Percentiles rank a stretch among this genome's conserved stretches.
Evolutionary conservation across 2,329 filamentous ascomycete genomes (phyloP).

Genomic region (Ceratocystis eucalypticola): DNA sequence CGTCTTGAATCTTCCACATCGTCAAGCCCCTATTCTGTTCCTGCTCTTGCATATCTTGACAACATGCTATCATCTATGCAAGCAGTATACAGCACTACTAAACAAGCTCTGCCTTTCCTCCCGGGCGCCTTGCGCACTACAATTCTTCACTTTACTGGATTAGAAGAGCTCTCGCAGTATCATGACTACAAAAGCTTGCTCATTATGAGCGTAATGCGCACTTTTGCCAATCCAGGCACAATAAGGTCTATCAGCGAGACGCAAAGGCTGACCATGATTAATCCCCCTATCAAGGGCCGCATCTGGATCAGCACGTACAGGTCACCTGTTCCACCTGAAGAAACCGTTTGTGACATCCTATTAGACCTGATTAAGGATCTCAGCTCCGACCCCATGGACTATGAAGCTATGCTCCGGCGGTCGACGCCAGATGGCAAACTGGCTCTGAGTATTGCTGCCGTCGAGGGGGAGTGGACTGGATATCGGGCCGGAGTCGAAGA

Average conservation of each 20-base stretch:
- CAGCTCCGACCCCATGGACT: not conserved
- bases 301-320: slow-evolving; percentile 69
- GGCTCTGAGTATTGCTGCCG: slow-evolving; percentile 35
- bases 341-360: slow-evolving; percentile 43
- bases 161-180: slow-evolving; percentile 59
- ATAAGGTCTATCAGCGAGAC: slow-evolving; percentile 42
- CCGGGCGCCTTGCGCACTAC: slow-evolving; percentile 50
- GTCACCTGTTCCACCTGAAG: slow-evolving; percentile 45
- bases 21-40: not conserved
- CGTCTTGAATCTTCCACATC: not conserved
- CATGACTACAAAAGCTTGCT: slow-evolving; percentile 67
- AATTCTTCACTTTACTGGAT: slow-evolving; percentile 48
- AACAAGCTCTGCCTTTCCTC: slow-evolving; percentile 25
- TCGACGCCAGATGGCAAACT: slow-evolving; percentile 25
- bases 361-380: slow-evolving; percentile 44
- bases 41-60: too few species aligned
- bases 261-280: slow-evolving; percentile 50
- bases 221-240: slow-evolving; percentile 34
- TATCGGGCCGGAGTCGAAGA: slow-evolving; percentile 43
- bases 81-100: not conserved
- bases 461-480: slow-evolving; percentile 66
- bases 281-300: slow-evolving; percentile 58
- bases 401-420: slow-evolving; percentile 21
- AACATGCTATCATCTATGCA: not conserved
- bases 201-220: slow-evolving; percentile 57